Conservation (phyloP, 345 rosid species). For the Chamaenerion angustifolium region DNA sequence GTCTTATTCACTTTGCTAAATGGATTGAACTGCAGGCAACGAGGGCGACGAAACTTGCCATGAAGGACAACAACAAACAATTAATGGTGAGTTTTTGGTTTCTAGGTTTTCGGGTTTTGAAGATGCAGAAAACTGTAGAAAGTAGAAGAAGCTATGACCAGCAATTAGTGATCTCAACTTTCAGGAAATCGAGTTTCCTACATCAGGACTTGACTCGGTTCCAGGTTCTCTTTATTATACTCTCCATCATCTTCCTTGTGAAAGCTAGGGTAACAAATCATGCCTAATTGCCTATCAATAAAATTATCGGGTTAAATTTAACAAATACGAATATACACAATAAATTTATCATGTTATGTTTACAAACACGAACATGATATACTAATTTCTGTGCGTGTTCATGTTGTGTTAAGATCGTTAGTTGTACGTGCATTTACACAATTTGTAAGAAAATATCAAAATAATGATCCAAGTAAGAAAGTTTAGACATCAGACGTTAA, state of each 20-base stretch:
- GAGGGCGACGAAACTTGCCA: slow-evolving; percentile 53
- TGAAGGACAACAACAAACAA: slow-evolving; percentile 47
- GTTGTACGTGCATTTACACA: no score
- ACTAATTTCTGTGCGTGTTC: no score
- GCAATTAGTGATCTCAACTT: slow-evolving; percentile 15
- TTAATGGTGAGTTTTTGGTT: slow-evolving; percentile 48
- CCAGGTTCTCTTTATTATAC: slow-evolving; percentile 38
- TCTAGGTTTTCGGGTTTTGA: slow-evolving; percentile 3
- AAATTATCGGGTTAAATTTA: no score
- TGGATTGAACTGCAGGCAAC: slow-evolving; percentile 40
- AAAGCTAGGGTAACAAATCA: no score
- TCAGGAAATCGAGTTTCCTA: slow-evolving; percentile 95
- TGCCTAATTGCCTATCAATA: no score
- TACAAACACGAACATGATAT: no score
- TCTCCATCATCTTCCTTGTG: neutral
- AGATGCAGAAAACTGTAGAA: neutral
- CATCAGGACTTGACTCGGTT: slow-evolving; percentile 83
- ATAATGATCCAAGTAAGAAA: no score
- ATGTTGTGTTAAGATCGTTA: no score
- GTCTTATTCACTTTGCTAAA: slow-evolving; percentile 5
- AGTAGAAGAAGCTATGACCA: slow-evolving; percentile 2
- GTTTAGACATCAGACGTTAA: no score
- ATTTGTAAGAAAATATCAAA: no score
- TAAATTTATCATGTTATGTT: no score
- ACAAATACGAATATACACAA: no score